Percentiles rank a stretch among this genome's conserved stretches.
These are phyloP conservation scores for Escovopsis sp. DNA, from an alignment of 2,329 filamentous ascomycete species.

Conservation along the genomic window DNA sequence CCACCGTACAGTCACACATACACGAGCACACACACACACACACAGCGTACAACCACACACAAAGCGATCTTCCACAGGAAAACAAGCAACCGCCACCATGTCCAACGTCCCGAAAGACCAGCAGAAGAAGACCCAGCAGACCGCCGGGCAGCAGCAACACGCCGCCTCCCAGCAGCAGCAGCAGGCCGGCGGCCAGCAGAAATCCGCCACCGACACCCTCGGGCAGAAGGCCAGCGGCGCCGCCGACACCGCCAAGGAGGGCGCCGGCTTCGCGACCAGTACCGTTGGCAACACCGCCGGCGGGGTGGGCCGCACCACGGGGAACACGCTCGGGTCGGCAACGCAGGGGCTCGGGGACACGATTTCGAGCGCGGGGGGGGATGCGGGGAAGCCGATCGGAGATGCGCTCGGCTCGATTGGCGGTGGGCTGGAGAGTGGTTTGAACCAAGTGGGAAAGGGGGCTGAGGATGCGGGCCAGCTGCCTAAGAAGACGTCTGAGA, in stretches of 20 bases:
- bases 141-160: no score
- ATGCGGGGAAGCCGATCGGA: slow-evolving; percentile 37
- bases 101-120: slow-evolving; percentile 4
- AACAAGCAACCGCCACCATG: slow-evolving; percentile 4
- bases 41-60: no score
- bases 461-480: slow-evolving; percentile 44
- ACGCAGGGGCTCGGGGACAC: slow-evolving; percentile 42
- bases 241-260: slow-evolving; percentile 18
- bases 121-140: no score
- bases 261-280: slow-evolving; percentile 23
- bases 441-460: slow-evolving; percentile 32
- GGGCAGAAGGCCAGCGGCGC: slow-evolving; percentile 7
- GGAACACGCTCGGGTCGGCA: slow-evolving; percentile 31
- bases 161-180: no score
- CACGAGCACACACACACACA: slow-evolving; percentile 2
- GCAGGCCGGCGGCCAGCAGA: no score
- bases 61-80: no score
- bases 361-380: slow-evolving; percentile 36
- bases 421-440: slow-evolving; percentile 36
- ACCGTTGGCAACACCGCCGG: slow-evolving; percentile 26
- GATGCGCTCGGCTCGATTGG: slow-evolving; percentile 38
- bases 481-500: slow-evolving; percentile 8
- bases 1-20: background rate
- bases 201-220: no score
- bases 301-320: slow-evolving; percentile 24